Conservation (phyloP, 148 eudicot species). For the Cornus kousa region DNA sequence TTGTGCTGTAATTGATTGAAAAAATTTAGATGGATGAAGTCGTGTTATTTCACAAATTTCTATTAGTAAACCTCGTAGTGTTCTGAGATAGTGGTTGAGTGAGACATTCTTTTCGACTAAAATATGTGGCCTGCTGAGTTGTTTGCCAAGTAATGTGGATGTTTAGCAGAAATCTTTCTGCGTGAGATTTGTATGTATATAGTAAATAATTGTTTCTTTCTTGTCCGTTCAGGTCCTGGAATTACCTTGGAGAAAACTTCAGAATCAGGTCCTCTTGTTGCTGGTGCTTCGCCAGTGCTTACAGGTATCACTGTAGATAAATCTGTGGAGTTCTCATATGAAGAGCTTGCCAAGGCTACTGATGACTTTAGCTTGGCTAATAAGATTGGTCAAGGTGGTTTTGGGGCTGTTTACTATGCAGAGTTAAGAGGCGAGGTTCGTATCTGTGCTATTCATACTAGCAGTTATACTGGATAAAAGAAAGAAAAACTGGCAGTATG, state of each 20-base stretch:
- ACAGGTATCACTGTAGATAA: conserved; percentile 44
- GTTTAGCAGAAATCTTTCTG: background rate
- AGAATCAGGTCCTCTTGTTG: conserved; percentile 21
- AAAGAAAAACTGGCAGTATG: background rate
- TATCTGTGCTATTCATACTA: background rate
- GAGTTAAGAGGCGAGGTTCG: conserved; percentile 63
- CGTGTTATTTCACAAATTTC: background rate
- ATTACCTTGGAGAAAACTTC: conserved; percentile 25
- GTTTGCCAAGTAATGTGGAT: background rate
- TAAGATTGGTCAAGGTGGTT: conserved; percentile 73
- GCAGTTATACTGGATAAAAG: background rate
- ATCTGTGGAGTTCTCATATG: conserved; percentile 54
- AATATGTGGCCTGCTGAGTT: background rate
- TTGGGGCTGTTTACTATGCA: conserved; percentile 58
- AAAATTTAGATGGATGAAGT: background rate
- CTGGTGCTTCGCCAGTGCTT: conserved; percentile 21
- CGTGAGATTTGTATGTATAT: background rate
- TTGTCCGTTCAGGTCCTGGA: conserved; percentile 18
- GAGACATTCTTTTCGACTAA: background rate
- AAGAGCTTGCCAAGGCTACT: conserved; percentile 60
- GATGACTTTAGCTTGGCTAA: conserved; percentile 38
- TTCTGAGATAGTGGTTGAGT: background rate
- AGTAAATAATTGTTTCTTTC: background rate
- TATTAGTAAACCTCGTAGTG: background rate
- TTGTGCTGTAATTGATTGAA: background rate